These are phyloP conservation scores for Hypoxylon crocopeplum DNA, from an alignment of 495 filamentous ascomycete species.

Conservation along the genomic window DNA sequence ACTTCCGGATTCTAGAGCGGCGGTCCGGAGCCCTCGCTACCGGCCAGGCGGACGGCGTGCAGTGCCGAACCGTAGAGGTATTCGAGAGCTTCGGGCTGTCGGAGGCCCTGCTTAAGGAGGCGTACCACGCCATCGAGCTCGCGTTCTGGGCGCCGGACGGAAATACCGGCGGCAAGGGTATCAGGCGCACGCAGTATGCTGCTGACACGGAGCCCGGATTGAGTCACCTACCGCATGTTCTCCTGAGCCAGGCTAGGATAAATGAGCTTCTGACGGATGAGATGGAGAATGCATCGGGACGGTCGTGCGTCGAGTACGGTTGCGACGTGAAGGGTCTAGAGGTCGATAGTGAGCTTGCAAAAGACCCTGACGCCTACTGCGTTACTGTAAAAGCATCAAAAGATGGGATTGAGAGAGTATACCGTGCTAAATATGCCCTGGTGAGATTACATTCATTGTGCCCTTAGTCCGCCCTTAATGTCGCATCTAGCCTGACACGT, in stretches of 20 bases:
- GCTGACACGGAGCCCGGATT: slow-evolving; percentile 69
- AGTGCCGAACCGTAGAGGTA: slow-evolving; percentile 81
- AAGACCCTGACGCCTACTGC: slow-evolving; percentile 55
- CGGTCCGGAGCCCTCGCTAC: slow-evolving; percentile 64
- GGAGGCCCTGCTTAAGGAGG: slow-evolving; percentile 73
- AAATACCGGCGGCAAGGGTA: slow-evolving; percentile 24
- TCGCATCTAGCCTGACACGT: slow-evolving; percentile 3
- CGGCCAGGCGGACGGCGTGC: slow-evolving; percentile 84
- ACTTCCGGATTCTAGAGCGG: slow-evolving; percentile 69
- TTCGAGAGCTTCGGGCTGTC: slow-evolving; percentile 78
- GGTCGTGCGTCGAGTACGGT: slow-evolving; percentile 66
- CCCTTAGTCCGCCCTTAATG: neutral
- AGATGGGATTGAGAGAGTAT: slow-evolving; percentile 58
- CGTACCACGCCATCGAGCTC: slow-evolving; percentile 73
- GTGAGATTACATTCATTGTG: slow-evolving; percentile 51
- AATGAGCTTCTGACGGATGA: slow-evolving; percentile 66
- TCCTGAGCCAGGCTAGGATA: slow-evolving; percentile 77
- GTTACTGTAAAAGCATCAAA: slow-evolving; percentile 61
- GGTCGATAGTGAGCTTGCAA: slow-evolving; percentile 53
- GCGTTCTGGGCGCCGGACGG: slow-evolving; percentile 61
- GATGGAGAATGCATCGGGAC: slow-evolving; percentile 53
- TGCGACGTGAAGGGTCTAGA: slow-evolving; percentile 61
- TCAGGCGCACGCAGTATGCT: slow-evolving; percentile 60
- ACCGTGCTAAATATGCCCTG: slow-evolving; percentile 72
- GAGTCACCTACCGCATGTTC: slow-evolving; percentile 74